Evolutionary conservation across 495 filamentous ascomycete genomes (phyloP), one percentile per base, ranked within the genome.

Genomic region (Hamigera avellanea): DNA sequence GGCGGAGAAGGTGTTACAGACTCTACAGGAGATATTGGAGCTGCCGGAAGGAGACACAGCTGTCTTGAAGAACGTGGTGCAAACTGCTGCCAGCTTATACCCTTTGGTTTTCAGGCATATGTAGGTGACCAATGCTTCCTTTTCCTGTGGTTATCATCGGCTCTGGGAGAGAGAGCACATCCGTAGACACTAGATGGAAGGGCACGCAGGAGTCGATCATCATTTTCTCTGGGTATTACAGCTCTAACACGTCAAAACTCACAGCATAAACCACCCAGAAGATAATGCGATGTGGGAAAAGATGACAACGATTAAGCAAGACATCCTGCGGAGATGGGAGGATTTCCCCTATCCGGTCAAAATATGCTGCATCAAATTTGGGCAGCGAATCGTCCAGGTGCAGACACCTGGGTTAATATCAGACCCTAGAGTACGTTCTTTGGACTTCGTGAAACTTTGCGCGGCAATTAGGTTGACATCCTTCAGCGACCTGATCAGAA

Each of bases 321-420:
- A 79, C 34, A 88, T 98, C 38, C 57, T 95, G 40, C 76, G 71
- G 32, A 74, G 87, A 53, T 95, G 88, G 91, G 91, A 96, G 58
- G 69, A 68, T 15, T 86, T 84, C 8, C 66, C 75, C 2, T 66
- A 75, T 7, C 77, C 83, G 1, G 75, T 96, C 30, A 81, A 80
- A 51, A 72, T 95, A 50, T 89, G 86, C 68, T 95, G 91, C 59
- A 83, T 95, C 69, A 98, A 98, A 54, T 96, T 98, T 50, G 78
- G 83, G 12, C 88, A 96, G 63, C 74, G 84, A 17, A 86, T 96
- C 25, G 82, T 98, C 29, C 80, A 93, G 37, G 80, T 85, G 6
- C 89, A 98, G 54, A 95, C 87, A 6, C 80, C 79, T 10, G 87
- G 86, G 26, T 59, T 78, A 42, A 80, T 86, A 45, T 67, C 77